Conservation (phyloP, 1,284 basidiomycete species). For the Rhodotorula sp. region DNA sequence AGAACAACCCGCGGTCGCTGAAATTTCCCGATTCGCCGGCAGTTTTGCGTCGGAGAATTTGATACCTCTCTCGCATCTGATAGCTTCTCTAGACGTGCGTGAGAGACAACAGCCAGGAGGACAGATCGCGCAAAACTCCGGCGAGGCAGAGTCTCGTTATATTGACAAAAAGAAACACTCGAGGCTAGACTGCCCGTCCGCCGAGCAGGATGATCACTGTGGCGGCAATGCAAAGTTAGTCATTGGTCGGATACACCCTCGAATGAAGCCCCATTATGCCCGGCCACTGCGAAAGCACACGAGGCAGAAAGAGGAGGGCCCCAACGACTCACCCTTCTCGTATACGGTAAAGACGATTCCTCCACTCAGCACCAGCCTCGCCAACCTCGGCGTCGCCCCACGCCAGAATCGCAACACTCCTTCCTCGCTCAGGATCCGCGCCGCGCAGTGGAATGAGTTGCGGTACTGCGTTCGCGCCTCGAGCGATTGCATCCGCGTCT, state of each 20-base stretch:
- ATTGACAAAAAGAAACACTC: background rate
- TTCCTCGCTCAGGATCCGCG: slow-evolving; percentile 70
- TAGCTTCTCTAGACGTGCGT: too few relatives aligned
- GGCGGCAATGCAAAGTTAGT: background rate
- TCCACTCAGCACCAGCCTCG: slow-evolving; percentile 79
- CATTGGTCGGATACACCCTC: background rate
- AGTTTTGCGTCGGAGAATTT: too few relatives aligned
- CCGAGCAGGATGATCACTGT: slow-evolving; percentile 30
- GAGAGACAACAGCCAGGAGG: too few relatives aligned
- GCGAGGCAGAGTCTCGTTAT: too few relatives aligned
- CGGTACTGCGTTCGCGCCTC: slow-evolving; percentile 77
- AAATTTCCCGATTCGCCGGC: background rate
- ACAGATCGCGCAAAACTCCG: too few relatives aligned
- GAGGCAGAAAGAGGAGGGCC: background rate
- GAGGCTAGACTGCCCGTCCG: slow-evolving; percentile 20
- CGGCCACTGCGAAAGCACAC: background rate
- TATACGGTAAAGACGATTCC: slow-evolving; percentile 95
- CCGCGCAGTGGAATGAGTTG: slow-evolving; percentile 91
- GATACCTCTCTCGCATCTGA: too few relatives aligned
- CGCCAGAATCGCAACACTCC: slow-evolving; percentile 71
- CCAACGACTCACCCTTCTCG: slow-evolving; percentile 58
- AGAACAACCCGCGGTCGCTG: background rate
- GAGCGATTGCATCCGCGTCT: slow-evolving; percentile 95
- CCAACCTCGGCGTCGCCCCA: slow-evolving; percentile 85
- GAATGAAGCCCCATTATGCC: too few relatives aligned